Conservation (phyloP, 169 alveolate species). For the Perkinsus marinus region DNA sequence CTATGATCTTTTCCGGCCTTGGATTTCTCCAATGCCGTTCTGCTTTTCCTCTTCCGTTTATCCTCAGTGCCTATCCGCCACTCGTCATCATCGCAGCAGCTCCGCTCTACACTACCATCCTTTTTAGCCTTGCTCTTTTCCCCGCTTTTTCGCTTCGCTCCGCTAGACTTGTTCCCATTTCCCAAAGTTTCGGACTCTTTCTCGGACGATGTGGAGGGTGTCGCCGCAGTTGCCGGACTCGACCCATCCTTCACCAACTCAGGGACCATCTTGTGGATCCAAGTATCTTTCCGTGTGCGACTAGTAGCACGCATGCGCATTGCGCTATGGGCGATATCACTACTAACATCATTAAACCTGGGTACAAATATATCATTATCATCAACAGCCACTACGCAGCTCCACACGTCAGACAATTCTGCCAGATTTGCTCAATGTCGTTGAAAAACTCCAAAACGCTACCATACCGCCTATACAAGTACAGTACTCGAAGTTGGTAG, state of each 20-base stretch:
- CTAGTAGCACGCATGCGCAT: not conserved
- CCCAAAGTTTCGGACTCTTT: not conserved
- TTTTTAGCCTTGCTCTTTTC: not conserved
- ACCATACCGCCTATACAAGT: not conserved
- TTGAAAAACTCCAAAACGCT: not conserved
- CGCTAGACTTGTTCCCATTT: not conserved
- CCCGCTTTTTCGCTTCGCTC: not conserved
- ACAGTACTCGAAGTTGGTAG: too few relatives aligned
- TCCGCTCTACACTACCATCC: not conserved
- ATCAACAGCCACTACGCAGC: not conserved
- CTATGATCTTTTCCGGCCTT: not conserved
- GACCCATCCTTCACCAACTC: not conserved
- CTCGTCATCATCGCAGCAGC: not conserved
- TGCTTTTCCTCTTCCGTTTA: not conserved
- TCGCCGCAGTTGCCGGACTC: not conserved
- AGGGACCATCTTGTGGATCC: not conserved
- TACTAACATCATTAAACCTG: not conserved
- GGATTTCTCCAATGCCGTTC: not conserved
- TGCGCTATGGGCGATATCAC: not conserved
- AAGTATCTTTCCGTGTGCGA: not conserved
- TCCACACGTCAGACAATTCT: not conserved
- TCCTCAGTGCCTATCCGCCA: not conserved
- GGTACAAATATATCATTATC: not conserved
- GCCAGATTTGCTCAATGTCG: not conserved
- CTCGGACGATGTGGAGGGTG: not conserved